A percentile compares a stretch with the other conserved stretches of the same genome.
These are phyloP conservation scores for Trichophyton simii DNA, from an alignment of 2,329 filamentous ascomycete genomes.

Conservation along the genomic window DNA sequence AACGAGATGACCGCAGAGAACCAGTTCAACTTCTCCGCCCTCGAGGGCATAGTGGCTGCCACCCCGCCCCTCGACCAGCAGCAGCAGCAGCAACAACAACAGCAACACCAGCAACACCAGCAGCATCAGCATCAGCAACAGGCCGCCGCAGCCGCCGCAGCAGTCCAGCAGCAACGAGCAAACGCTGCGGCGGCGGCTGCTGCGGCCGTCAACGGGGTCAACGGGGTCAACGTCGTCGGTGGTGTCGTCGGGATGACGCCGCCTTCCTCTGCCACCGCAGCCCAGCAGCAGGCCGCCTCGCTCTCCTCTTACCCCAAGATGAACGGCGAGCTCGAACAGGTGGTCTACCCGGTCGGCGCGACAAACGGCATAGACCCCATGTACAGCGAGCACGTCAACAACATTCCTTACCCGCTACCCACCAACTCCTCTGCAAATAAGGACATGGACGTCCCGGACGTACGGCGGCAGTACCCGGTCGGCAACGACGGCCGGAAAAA, in stretches of 20 bases:
- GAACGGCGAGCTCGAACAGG: conserved; percentile 48
- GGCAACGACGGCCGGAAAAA: conserved; percentile 44
- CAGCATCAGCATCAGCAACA: not conserved
- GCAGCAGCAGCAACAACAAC: conserved; percentile 25
- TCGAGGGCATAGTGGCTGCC: conserved; percentile 51
- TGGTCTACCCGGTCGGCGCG: conserved; percentile 84
- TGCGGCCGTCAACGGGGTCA: conserved; percentile 14
- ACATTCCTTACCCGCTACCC: conserved; percentile 74
- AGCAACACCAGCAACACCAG: conserved; percentile 17
- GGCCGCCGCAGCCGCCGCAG: no score
- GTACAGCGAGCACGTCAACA: conserved; percentile 86
- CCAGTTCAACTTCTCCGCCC: conserved; percentile 49
- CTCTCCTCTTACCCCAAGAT: conserved; percentile 41
- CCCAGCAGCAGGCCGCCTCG: conserved; percentile 33
- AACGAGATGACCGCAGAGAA: conserved; percentile 54
- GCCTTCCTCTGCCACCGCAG: conserved; percentile 27
- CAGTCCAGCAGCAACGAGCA: no score
- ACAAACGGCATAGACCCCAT: conserved; percentile 90
- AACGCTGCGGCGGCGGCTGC: no score
- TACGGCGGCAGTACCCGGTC: conserved; percentile 28
- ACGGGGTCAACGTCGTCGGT: not conserved
- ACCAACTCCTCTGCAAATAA: conserved; percentile 39
- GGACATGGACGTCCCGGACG: conserved; percentile 38
- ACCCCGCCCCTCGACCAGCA: conserved; percentile 45
- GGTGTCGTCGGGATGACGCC: conserved; percentile 12